These are phyloP conservation scores for Fusarium solani-melongenae DNA, from an alignment of 2,329 filamentous ascomycete genomes.

Conservation along the genomic window DNA sequence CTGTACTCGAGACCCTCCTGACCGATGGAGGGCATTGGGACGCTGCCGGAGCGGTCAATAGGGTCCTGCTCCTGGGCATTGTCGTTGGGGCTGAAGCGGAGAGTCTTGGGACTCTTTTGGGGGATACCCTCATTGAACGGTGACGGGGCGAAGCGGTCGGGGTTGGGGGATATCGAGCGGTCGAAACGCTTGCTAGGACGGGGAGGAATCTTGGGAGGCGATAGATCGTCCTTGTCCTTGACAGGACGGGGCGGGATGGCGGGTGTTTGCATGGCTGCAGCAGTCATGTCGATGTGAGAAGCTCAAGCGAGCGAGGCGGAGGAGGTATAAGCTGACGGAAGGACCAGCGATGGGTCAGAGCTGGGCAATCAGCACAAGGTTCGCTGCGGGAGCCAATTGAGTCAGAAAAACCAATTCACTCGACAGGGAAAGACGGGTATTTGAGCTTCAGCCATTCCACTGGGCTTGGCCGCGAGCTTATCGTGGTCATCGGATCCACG, in stretches of 20 bases:
- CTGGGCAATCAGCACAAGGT: conserved; percentile 41
- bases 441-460: conserved; percentile 23
- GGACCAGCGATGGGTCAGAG: conserved; percentile 34
- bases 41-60: conserved; percentile 75
- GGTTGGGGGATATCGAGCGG: conserved; percentile 80
- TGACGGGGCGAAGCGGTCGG: conserved; percentile 84
- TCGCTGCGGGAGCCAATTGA: conserved; percentile 31
- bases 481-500: conserved; percentile 30
- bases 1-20: conserved; percentile 93
- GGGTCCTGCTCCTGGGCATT: conserved; percentile 50
- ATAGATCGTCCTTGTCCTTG: conserved; percentile 58
- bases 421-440: conserved; percentile 28
- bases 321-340: conserved; percentile 18
- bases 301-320: conserved; percentile 31
- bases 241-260: conserved; percentile 67
- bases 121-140: conserved; percentile 81
- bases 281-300: conserved; percentile 55
- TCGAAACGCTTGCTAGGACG: conserved; percentile 81
- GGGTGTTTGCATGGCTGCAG: conserved; percentile 63
- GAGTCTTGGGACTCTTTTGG: conserved; percentile 56
- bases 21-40: conserved; percentile 85
- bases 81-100: conserved; percentile 50
- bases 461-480: conserved; percentile 28
- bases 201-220: conserved; percentile 77
- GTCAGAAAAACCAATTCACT: background rate